phyloP scores from a whole-genome alignment of 2,329 filamentous ascomycete species.

The Westerdykella aurantiaca region DNA sequence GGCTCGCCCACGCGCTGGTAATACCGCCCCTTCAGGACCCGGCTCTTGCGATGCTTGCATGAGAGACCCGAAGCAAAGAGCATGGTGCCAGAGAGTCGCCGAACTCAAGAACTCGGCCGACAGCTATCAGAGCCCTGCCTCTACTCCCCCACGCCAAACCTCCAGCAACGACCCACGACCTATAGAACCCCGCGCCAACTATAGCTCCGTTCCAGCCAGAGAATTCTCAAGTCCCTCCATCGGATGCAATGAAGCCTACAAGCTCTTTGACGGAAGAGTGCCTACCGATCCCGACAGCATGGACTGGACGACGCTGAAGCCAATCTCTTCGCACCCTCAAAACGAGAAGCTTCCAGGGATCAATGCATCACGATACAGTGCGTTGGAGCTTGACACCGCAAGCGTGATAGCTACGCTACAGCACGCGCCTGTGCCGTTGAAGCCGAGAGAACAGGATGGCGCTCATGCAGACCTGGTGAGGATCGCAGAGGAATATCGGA shows the following conservation, averaged over 20 bases:
- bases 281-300: conserved; percentile 25
- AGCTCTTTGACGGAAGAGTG: conserved; percentile 30
- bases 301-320: conserved; percentile 28
- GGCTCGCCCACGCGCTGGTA: conserved; percentile 1
- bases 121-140: conserved; percentile 5
- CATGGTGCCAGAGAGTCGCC: conserved; percentile 33
- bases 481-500: conserved; percentile 23
- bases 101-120: conserved; percentile 18
- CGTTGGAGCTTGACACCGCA: conserved; percentile 33
- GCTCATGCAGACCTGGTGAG: conserved; percentile 23
- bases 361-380: conserved; percentile 25
- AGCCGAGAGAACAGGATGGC: conserved; percentile 24
- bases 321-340: conserved; percentile 13
- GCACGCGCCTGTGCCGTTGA: conserved; percentile 18
- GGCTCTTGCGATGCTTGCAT: conserved; percentile 35
- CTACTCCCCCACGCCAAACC: conserved; percentile 18
- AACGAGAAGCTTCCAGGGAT: conserved; percentile 23
- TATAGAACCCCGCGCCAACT: conserved; percentile 24
- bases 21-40: conserved; percentile 14
- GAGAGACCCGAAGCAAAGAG: conserved; percentile 28
- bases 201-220: conserved; percentile 8
- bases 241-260: conserved; percentile 33
- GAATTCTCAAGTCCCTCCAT: conserved; percentile 15
- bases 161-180: conserved; percentile 17
- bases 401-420: conserved; percentile 34